Evolutionary conservation across 441 rosid genomes (phyloP).

Genomic region (Isatis lusitanica): DNA sequence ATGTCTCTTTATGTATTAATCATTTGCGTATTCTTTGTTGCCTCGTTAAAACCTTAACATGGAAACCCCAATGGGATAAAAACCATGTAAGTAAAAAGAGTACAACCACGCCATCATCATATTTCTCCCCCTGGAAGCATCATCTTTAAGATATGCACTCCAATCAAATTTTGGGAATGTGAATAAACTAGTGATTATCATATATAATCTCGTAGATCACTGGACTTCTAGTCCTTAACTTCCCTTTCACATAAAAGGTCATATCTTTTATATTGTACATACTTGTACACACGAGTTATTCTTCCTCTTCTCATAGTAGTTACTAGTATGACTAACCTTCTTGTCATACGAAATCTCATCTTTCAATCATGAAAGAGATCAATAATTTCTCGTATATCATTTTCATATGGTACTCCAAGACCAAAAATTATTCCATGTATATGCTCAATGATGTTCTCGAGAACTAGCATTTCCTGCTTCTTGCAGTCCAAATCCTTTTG

Average conservation of each 20-base stretch:
- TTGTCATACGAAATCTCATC: neutral
- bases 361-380: neutral
- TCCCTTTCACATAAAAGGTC: too few relatives aligned
- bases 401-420: too few relatives aligned
- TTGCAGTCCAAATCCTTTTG: too few relatives aligned
- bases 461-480: too few relatives aligned
- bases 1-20: neutral
- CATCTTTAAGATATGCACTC: too few relatives aligned
- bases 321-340: neutral
- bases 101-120: neutral
- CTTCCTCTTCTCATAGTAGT: neutral
- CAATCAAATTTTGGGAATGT: neutral
- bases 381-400: too few relatives aligned
- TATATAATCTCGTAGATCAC: too few relatives aligned
- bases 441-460: too few relatives aligned
- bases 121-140: neutral
- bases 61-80: neutral
- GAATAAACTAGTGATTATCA: neutral
- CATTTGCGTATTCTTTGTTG: neutral
- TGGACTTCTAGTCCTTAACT: too few relatives aligned
- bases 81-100: too few relatives aligned
- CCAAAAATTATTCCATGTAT: too few relatives aligned
- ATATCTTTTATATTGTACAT: neutral
- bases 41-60: neutral
- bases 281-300: neutral